Conservation (phyloP, 2,329 filamentous ascomycete species). For the Aulographum hederae region DNA sequence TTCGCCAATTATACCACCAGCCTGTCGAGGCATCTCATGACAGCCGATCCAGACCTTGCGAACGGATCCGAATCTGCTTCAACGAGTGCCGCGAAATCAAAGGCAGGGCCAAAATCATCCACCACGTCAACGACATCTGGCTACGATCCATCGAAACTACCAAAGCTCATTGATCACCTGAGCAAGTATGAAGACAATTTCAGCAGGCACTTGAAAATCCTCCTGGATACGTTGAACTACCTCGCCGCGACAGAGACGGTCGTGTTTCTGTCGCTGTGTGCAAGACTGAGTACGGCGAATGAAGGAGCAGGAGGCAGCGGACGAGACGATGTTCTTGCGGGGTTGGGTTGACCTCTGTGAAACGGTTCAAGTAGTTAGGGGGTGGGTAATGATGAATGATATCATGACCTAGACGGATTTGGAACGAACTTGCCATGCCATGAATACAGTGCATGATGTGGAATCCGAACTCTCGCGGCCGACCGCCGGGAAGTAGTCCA, state of each 20-base stretch:
- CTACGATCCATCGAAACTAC: conserved; percentile 42
- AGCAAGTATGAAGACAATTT: conserved; percentile 90
- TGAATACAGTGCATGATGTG: no score
- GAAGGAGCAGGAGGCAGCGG: conserved; percentile 33
- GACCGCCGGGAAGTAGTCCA: no score
- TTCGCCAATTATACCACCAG: conserved; percentile 83
- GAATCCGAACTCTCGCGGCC: no score
- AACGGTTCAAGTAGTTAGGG: no score
- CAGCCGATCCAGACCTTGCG: conserved; percentile 61
- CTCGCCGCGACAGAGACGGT: conserved; percentile 96
- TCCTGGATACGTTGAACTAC: conserved; percentile 90
- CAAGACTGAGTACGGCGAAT: conserved; percentile 62
- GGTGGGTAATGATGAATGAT: no score
- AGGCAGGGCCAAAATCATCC: no score
- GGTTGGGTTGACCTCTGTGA: background rate
- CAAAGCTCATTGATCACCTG: conserved; percentile 71
- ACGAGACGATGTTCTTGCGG: conserved; percentile 1
- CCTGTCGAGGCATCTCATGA: conserved; percentile 67
- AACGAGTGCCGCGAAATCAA: conserved; percentile 5
- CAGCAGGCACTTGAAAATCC: conserved; percentile 74
- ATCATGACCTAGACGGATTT: no score
- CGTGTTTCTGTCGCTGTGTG: conserved; percentile 75
- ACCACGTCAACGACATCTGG: conserved; percentile 17
- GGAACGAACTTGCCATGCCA: no score
- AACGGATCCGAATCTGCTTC: conserved; percentile 26